Evolutionary conservation across 2,329 filamentous ascomycete genomes (phyloP), one percentile per base, ranked within the genome.

Genomic region (Ophiosphaerella herpotricha): DNA sequence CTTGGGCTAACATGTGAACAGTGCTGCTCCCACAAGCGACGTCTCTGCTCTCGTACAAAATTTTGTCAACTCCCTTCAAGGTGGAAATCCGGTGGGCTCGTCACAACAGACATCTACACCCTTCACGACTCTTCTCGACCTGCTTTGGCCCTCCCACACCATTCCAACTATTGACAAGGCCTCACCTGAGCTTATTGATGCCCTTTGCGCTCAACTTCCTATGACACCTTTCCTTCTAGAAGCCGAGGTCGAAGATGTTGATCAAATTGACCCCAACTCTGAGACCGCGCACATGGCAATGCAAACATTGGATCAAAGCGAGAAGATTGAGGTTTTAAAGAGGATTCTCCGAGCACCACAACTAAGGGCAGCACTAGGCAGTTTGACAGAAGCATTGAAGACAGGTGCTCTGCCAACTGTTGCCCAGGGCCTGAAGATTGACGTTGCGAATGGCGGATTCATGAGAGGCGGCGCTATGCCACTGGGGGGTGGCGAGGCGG

Each of bases 361-460:
- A 68, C 91, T 99, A 67, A 84, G 85, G 53, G 94, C 97, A 73
- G 93, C 90, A 60, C 76, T 97, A 34, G 84, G 85, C 0, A 94
- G 89, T 68, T 77, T 99, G 61, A 96, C 91, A 0, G 85, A 91
- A 74, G 94, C 94, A 11, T 78, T 99, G 47, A 82, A 91, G 49
- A 93, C 97, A 63, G 94, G 94, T 11, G 94, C 93, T 0, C 75
- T 99, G 49, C 92, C 93, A 4, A 95, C 87, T 62, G 88, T 99
- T 57, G 88, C 91, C 6, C 91, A 96, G 64, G 93, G 92, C 4
- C 78, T 99, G 34, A 84, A 86, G 6, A 83, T 97, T 50, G 85
- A 85, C 60, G 85, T 99, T 16, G 83, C 88, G 66, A 91, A 96
- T 68, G 88, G 88, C n/a, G 93, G 93, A 3, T 88, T 89, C 57